phyloP scores from a whole-genome alignment of 2,329 filamentous ascomycete species.

The Diaporthe citriasiana region DNA sequence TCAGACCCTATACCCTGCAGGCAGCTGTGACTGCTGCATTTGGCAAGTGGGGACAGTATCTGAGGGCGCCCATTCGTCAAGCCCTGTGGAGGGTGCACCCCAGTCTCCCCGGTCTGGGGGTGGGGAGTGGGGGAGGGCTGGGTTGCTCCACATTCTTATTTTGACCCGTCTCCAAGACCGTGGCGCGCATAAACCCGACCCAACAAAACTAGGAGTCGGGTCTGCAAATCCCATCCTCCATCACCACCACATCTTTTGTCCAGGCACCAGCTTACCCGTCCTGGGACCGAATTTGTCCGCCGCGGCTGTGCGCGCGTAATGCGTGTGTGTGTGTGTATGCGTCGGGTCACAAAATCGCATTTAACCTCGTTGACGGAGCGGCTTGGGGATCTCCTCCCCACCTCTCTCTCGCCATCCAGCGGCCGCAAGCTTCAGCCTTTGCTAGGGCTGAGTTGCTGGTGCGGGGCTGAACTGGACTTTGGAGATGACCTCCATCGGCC shows the following conservation, averaged over 20 bases:
- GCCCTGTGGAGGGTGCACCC: not conserved
- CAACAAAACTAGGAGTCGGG: not conserved
- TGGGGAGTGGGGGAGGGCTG: not conserved
- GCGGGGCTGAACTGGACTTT: slow-evolving; percentile 17
- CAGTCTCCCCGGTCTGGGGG: not conserved
- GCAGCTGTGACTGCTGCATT: slow-evolving; percentile 31
- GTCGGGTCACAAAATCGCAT: not conserved
- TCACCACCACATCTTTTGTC: not conserved
- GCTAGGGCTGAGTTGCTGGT: slow-evolving; percentile 26
- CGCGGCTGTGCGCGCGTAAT: slow-evolving; percentile 1
- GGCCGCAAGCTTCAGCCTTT: slow-evolving; percentile 29
- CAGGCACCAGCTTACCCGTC: slow-evolving; percentile 26
- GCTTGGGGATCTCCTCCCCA: slow-evolving; percentile 25
- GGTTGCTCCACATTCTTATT: slow-evolving; percentile 28
- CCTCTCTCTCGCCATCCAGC: not conserved
- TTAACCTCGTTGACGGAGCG: slow-evolving; percentile 22
- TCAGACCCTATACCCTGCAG: slow-evolving; percentile 24
- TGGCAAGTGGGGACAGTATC: slow-evolving; percentile 14
- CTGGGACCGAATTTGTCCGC: not conserved
- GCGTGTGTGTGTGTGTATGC: not conserved
- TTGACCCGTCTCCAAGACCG: slow-evolving; percentile 14
- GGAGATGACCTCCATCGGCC: not conserved
- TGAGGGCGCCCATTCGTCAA: not conserved
- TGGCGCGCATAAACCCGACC: slow-evolving; percentile 22
- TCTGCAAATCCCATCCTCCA: slow-evolving; percentile 10